Conservation (phyloP, 306 rosid genomes). For the Lathyrus oleraceus region DNA sequence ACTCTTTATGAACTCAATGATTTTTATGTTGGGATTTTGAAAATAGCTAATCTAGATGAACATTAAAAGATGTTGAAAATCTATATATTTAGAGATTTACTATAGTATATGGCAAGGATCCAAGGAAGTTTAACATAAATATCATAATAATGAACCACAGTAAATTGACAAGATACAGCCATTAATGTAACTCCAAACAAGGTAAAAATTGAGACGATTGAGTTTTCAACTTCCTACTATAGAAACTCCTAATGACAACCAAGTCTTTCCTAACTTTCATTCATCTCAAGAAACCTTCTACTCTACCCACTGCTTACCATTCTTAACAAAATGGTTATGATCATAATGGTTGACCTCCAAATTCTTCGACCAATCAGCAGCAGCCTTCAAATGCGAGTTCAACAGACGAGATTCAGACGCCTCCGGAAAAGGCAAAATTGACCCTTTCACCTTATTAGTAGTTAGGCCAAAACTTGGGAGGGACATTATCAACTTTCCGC, state of each 20-base stretch:
- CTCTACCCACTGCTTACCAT: not conserved
- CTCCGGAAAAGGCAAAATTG: slow-evolving; percentile 50
- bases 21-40: not conserved
- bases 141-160: not conserved
- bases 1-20: no score
- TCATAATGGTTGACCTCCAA: slow-evolving; percentile 60
- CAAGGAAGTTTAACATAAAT: not conserved
- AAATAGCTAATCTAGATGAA: not conserved
- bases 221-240: not conserved
- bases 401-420: slow-evolving; percentile 47
- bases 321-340: slow-evolving; percentile 20
- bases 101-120: no score
- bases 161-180: not conserved
- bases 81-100: no score
- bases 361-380: slow-evolving; percentile 48
- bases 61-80: not conserved
- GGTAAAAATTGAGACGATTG: not conserved
- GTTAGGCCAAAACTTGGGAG: slow-evolving; percentile 61
- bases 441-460: slow-evolving; percentile 59
- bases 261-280: not conserved
- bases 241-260: not conserved
- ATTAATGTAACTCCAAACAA: not conserved
- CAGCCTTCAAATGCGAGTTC: slow-evolving; percentile 41
- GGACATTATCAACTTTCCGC: slow-evolving; percentile 32
- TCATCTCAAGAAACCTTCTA: not conserved